Conservation (phyloP, 2,329 filamentous ascomycete species). For the Alternaria angustiovoidea region DNA sequence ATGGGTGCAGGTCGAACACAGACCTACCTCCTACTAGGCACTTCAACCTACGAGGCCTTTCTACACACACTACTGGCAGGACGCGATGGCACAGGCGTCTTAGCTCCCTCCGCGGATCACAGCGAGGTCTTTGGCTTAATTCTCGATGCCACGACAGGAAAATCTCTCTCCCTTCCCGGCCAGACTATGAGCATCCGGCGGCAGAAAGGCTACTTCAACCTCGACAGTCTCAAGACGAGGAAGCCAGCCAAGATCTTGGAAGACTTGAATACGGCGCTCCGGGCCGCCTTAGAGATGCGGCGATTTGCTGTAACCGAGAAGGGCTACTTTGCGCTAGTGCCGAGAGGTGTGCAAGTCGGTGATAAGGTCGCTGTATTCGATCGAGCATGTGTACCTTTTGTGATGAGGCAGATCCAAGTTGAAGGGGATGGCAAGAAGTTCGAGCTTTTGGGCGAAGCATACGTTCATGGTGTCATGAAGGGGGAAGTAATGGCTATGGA, state of each 20-base stretch:
- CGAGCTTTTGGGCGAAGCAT: slow-evolving; percentile 32
- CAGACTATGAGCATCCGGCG: slow-evolving; percentile 31
- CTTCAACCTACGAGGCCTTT: slow-evolving; percentile 33
- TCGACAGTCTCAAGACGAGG: slow-evolving; percentile 27
- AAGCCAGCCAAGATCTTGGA: slow-evolving; percentile 24
- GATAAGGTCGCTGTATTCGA: slow-evolving; percentile 32
- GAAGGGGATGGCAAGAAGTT: background rate
- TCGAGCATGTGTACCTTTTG: slow-evolving; percentile 30
- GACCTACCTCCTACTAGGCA: slow-evolving; percentile 12
- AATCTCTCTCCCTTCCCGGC: slow-evolving; percentile 26
- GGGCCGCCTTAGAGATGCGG: slow-evolving; percentile 28
- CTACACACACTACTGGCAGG: slow-evolving; percentile 31
- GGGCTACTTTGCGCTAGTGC: slow-evolving; percentile 35
- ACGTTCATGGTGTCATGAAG: slow-evolving; percentile 36
- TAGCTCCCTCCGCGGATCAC: slow-evolving; percentile 24
- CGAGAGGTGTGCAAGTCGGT: slow-evolving; percentile 21
- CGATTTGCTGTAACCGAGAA: slow-evolving; percentile 31
- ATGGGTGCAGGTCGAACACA: background rate
- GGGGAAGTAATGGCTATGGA: slow-evolving; percentile 24
- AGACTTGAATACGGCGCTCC: slow-evolving; percentile 23
- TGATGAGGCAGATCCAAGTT: slow-evolving; percentile 11
- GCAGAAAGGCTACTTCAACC: slow-evolving; percentile 29
- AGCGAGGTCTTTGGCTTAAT: slow-evolving; percentile 36
- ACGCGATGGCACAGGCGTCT: slow-evolving; percentile 24
- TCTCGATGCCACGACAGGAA: slow-evolving; percentile 24